These are phyloP conservation scores for Saturnispora saitoi DNA, from an alignment of 805 yeast species.

Conservation along the genomic window DNA sequence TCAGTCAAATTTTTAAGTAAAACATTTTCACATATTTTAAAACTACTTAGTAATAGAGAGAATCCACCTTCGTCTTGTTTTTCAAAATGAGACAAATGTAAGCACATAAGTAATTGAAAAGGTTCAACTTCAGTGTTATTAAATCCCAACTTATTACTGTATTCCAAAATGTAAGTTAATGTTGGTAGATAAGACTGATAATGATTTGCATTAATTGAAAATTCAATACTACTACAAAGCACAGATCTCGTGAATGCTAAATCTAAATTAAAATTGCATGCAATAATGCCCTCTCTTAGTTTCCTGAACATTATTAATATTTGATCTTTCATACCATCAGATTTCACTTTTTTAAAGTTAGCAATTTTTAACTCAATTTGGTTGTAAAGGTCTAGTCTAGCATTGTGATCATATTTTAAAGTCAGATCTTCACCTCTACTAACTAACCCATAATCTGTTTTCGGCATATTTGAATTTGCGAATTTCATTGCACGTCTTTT, in stretches of 20 bases:
- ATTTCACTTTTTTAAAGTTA: conserved; percentile 2
- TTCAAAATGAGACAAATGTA: conserved; percentile 39
- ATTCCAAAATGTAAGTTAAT: conserved; percentile 33
- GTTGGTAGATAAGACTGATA: conserved; percentile 49
- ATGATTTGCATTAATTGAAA: conserved; percentile 38
- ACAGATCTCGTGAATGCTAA: conserved; percentile 37
- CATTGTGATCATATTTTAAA: conserved; percentile 36
- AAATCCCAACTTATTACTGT: conserved; percentile 12
- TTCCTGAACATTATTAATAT: conserved; percentile 37
- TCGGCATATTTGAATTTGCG: conserved; percentile 17
- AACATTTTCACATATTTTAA: background rate
- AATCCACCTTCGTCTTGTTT: conserved; percentile 29
- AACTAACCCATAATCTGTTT: conserved; percentile 40
- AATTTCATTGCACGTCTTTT: conserved; percentile 30
- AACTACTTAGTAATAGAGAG: conserved; percentile 13
- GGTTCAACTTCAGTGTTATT: conserved; percentile 29
- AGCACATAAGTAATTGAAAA: conserved; percentile 32
- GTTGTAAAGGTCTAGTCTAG: conserved; percentile 34
- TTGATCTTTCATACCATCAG: conserved; percentile 18
- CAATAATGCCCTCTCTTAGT: conserved; percentile 46
- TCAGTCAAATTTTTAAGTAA: background rate
- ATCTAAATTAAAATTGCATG: conserved; percentile 20
- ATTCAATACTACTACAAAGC: conserved; percentile 38
- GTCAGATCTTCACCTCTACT: conserved; percentile 52
- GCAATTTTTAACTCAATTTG: conserved; percentile 27